Evolutionary conservation across 2,329 filamentous ascomycete genomes (phyloP), one percentile per base, ranked within the genome.

Genomic region (Claviceps maximensis): DNA sequence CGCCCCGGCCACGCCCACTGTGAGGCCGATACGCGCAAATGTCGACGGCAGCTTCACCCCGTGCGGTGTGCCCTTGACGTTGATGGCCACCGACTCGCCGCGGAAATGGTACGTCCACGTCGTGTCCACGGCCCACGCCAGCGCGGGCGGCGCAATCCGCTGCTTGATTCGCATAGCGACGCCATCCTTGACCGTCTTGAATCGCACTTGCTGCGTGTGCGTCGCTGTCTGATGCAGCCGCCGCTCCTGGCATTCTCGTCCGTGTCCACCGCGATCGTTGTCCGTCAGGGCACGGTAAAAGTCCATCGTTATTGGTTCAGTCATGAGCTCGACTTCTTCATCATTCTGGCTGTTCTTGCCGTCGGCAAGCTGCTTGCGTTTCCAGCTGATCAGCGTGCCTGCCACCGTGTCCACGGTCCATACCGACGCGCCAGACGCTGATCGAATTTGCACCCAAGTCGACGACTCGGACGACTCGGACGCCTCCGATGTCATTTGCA

Each of bases 241-340:
- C 7, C 66, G 60, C 19, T 72, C 69, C 12, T 70, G 65, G 82
- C 83, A 86, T 55, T 82, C 73, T 50, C 71, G 68, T 1, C 79
- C 81, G 57, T 79, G 77, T 7, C 71, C 69, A 0, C 75, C 75
- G 4, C 72, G 70, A 61, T 86, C 83, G 61, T 86, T 86, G 66
- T 86, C 80, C 0, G 82, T 86, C 40, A 77, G 71, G 0, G 83
- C 77, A 41, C 83, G 80, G 69, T 82, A 85, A 62, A 86, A 77
- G 56, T 74, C 72, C 42, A 83, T 69, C 2, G 65, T 57, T 2
- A 74, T 59, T 0, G 74, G 72, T 31, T 70, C 61, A 4, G 70
- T 71, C 49, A 79, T 67, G 29, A 77, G 60, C 57, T 74, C 73
- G 25, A 56, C 4, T 5, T 27, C 21, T 13, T 45, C 23, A 17